Evolutionary conservation across 169 alveolate species (phyloP), one percentile per base, ranked within the genome.

Genomic region (Besnoitia besnoiti): DNA sequence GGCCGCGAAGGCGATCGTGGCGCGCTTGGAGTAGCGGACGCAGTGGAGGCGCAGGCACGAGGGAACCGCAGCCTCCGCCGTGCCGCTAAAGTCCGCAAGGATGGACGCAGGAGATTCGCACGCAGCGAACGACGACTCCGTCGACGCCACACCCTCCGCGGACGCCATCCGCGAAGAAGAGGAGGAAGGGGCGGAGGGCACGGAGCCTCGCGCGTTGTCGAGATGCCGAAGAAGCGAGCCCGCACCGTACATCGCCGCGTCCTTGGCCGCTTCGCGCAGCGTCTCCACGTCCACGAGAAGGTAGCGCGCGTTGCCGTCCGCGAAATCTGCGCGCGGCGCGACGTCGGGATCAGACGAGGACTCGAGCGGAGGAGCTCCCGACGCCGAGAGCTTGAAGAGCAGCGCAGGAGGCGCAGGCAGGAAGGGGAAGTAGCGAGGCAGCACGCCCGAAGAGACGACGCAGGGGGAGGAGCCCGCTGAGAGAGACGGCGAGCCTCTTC

Each of bases 1-100:
- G 30, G 47, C 59, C 33, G 88, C n/a, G n/a, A 73, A 59, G 50
- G 50, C 62, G 49, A 89, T 10, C 33, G 33, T 37, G 49, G 76
- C 79, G 44, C 73, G 76, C 42, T 73, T 80, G 55, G 67, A 76
- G 55, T 89, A 89, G 0, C 93, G 93, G 21, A 89, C 61, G 21
- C 88, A n/a, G 33, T 73, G 46, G 16, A 89, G 67, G 88, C 55
- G 89, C 5, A 89, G 79, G 46, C 88, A 89, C 0, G 76, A 75
- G n/a, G 93, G 93, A 73, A 50, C 67, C 0, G 40, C 82, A 19
- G 55, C 79, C n/a, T n/a, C n/a, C n/a, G n/a, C n/a, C n/a, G n/a
- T n/a, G n/a, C n/a, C n/a, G n/a, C n/a, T n/a, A n/a, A n/a, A n/a
- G n/a, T n/a, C n/a, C n/a, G n/a, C n/a, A n/a, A n/a, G n/a, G n/a